Evolutionary conservation across 78 protist genomes (phyloP).

Genomic region (Isochrysis galbana): DNA sequence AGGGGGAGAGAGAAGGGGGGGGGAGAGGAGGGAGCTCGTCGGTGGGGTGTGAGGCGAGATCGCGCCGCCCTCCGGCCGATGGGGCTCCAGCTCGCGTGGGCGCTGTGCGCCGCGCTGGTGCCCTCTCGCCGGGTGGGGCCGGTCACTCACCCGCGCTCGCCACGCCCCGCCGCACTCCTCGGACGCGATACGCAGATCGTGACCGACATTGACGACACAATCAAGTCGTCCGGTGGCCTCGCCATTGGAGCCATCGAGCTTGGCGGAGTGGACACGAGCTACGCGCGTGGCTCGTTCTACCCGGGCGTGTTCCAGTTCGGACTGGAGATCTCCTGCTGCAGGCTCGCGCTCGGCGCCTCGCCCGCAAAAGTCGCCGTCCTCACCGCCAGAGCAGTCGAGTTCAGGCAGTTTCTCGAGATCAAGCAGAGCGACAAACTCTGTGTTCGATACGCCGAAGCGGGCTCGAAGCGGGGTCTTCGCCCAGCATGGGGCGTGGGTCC

Average conservation of each 20-base stretch:
- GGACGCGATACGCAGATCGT: neutral
- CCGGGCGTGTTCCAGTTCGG: conserved; percentile 32
- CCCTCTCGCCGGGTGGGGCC: too few species aligned
- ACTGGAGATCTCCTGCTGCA: neutral
- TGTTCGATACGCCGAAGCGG: neutral
- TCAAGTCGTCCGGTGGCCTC: neutral
- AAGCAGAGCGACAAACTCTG: neutral
- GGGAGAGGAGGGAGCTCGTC: too few species aligned
- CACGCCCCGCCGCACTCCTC: too few species aligned
- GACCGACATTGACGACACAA: conserved; percentile 41
- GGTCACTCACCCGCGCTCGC: too few species aligned
- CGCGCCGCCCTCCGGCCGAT: too few species aligned
- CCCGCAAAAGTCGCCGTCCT: conserved; percentile 7
- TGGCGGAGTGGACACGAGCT: conserved; percentile 30
- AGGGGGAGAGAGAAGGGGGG: too few species aligned
- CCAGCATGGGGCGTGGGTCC: neutral
- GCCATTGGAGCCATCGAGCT: neutral
- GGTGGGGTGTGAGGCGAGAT: too few species aligned
- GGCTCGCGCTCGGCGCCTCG: too few species aligned
- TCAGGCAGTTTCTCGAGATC: neutral
- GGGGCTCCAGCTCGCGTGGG: too few species aligned
- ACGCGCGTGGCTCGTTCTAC: neutral
- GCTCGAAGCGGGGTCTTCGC: neutral
- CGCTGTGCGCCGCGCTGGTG: too few species aligned
- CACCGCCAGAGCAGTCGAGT: conserved; percentile 22